Evolutionary conservation across 2,329 filamentous ascomycete genomes (phyloP).

Genomic region (Hymenoscyphus infarciens): DNA sequence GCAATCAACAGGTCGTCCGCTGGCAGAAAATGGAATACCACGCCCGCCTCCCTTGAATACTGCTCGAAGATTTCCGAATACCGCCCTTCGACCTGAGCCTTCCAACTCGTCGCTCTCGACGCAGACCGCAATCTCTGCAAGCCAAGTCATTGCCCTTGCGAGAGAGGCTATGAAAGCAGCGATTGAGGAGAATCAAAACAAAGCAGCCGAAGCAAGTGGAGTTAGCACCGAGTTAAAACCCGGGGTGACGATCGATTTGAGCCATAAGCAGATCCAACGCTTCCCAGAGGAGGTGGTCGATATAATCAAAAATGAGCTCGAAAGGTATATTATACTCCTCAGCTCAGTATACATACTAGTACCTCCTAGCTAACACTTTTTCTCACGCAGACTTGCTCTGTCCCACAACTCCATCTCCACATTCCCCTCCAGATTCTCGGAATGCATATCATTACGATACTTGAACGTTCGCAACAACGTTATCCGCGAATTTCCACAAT

Average conservation of each 20-base stretch:
- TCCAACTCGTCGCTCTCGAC: conserved; percentile 42
- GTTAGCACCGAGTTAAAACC: conserved; percentile 57
- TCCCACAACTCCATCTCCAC: conserved; percentile 73
- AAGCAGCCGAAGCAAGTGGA: conserved; percentile 57
- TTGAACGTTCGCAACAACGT: conserved; percentile 76
- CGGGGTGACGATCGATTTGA: conserved; percentile 75
- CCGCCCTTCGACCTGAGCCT: conserved; percentile 45
- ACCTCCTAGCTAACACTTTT: conserved; percentile 26
- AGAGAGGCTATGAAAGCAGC: conserved; percentile 65
- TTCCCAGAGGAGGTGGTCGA: conserved; percentile 38
- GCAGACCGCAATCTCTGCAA: conserved; percentile 52
- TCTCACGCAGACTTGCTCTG: conserved; percentile 60
- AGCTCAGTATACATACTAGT: conserved; percentile 2
- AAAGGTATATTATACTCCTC: conserved; percentile 30
- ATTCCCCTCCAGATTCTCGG: conserved; percentile 68
- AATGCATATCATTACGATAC: conserved; percentile 75
- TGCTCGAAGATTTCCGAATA: conserved; percentile 40
- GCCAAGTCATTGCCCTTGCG: conserved; percentile 62
- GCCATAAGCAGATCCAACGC: conserved; percentile 65
- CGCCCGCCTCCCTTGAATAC: conserved; percentile 37
- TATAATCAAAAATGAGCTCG: conserved; percentile 37
- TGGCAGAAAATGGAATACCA: conserved; percentile 39
- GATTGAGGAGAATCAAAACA: conserved; percentile 60
- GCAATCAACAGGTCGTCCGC: conserved; percentile 37
- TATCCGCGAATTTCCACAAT: conserved; percentile 63